Evolutionary conservation across 2,329 filamentous ascomycete genomes (phyloP), one percentile per base, ranked within the genome.

Genomic region (Pyricularia pennisetigena): DNA sequence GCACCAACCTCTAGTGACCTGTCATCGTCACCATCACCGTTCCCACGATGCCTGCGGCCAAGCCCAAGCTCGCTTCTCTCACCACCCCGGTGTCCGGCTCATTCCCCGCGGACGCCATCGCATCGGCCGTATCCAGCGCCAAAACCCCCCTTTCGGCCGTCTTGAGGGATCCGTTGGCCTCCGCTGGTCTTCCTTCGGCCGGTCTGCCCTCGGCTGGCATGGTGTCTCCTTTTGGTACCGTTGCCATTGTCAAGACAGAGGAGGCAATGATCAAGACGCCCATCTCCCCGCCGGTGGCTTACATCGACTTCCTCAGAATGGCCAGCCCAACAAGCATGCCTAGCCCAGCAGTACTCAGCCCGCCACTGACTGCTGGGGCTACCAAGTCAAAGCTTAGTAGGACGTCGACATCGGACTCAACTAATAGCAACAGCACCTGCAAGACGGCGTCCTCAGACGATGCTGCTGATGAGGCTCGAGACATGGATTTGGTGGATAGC

Each of bases 221-320:
- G 23, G 71, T 71, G 32, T 78, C 75, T 10, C 75, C 75, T 4
- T 83, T 83, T 64, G 82, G 86, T 24, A 80, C 73, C 66, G 73
- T 73, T 69, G 72, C 83, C 68, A 83, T 85, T 73, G 86, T 94
- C 82, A 94, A 94, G 78, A 81, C 81, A 68, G 85, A 90, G 72
- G 83, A 90, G 68, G 85, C 88, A 69, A 79, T 83, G 63, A 79
- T 88, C 69, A 90, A 88, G 80, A 97, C 94, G 4, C 94, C 94
- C 65, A 97, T 98, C 77, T 96, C 91, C 67, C 94, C 94, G 67
- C 94, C 94, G 3, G 83, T 86, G 26, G 94, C 94, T 69, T 98
- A 98, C 77, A 90, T 92, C 72, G 93, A 98, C 75, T 98, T 97
- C 76, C 88, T 98, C 71, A 94, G 93, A 80, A 88, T 89, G 70